Conservation (phyloP, 2,329 filamentous ascomycete genomes). For the Zasmidium angulare region DNA sequence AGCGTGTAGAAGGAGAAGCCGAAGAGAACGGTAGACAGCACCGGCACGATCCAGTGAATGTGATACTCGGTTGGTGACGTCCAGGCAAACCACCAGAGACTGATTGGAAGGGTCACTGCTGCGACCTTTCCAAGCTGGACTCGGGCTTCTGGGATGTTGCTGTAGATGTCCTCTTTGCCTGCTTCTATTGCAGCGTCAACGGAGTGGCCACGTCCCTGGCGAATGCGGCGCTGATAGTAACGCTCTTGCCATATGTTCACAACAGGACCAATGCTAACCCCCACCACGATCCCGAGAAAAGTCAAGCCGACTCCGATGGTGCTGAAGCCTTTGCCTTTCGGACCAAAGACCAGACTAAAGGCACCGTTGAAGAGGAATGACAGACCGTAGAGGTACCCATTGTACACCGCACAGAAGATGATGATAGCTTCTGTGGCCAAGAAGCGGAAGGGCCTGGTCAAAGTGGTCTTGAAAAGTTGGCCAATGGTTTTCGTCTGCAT, state of each 20-base stretch:
- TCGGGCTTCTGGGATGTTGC: slow-evolving; percentile 43
- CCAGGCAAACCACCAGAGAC: slow-evolving; percentile 46
- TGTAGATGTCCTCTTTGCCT: slow-evolving; percentile 34
- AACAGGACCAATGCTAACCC: slow-evolving; percentile 45
- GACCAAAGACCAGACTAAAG: slow-evolving; percentile 52
- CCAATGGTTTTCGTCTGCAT: slow-evolving; percentile 34
- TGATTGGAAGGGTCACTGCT: slow-evolving; percentile 41
- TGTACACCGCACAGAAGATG: slow-evolving; percentile 49
- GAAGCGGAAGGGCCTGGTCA: slow-evolving; percentile 50
- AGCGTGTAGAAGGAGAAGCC: slow-evolving; percentile 53
- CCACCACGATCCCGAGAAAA: slow-evolving; percentile 38
- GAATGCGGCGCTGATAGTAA: slow-evolving; percentile 42
- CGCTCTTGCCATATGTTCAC: slow-evolving; percentile 48
- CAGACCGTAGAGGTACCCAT: slow-evolving; percentile 51
- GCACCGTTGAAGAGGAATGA: slow-evolving; percentile 53
- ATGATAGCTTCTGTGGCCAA: slow-evolving; percentile 50
- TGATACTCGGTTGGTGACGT: slow-evolving; percentile 31
- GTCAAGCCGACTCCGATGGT: slow-evolving; percentile 20
- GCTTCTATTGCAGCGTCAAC: neutral
- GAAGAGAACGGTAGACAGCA: slow-evolving; percentile 51
- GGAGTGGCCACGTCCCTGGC: neutral
- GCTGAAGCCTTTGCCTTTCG: slow-evolving; percentile 38
- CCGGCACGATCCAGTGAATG: slow-evolving; percentile 41
- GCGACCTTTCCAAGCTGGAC: slow-evolving; percentile 47
- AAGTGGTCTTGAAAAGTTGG: slow-evolving; percentile 43